phyloP scores from a whole-genome alignment of 495 filamentous ascomycete species.

The Penicillium ochrochloron region DNA sequence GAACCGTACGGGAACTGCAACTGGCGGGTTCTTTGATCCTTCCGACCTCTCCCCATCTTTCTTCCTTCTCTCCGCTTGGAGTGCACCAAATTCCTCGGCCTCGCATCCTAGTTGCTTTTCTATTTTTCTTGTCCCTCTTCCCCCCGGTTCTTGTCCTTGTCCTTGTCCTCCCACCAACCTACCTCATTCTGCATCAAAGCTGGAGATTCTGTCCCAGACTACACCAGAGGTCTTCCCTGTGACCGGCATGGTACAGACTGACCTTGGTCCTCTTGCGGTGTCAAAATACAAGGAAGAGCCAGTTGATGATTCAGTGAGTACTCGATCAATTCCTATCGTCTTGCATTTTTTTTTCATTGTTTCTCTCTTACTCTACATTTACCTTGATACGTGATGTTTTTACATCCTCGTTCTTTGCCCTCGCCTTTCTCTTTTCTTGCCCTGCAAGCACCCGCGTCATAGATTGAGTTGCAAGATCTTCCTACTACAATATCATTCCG shows the following conservation, averaged over 20 bases:
- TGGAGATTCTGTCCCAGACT: slow-evolving; percentile 25
- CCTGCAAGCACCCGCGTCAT: slow-evolving; percentile 16
- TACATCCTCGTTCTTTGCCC: slow-evolving; percentile 12
- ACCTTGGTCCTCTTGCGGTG: slow-evolving; percentile 42
- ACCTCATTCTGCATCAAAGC: slow-evolving; percentile 11
- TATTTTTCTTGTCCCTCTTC: slow-evolving; percentile 11
- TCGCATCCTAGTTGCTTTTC: slow-evolving; percentile 23
- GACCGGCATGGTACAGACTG: slow-evolving; percentile 55
- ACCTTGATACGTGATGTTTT: slow-evolving; percentile 6
- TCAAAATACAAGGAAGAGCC: slow-evolving; percentile 52
- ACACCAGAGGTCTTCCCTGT: slow-evolving; percentile 38
- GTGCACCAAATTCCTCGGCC: neutral
- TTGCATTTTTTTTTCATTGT: neutral
- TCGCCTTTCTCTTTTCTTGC: slow-evolving; percentile 19
- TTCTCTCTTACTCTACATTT: neutral
- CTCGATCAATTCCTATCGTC: neutral
- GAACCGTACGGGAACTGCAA: neutral
- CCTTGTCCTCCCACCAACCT: slow-evolving; percentile 2
- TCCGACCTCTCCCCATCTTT: neutral
- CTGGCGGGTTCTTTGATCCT: neutral
- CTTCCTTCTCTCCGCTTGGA: neutral
- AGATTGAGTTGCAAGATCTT: slow-evolving; percentile 22
- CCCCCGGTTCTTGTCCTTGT: slow-evolving; percentile 3
- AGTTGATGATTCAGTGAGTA: slow-evolving; percentile 49
- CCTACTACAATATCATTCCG: slow-evolving; percentile 33